Percentiles rank a stretch among this genome's conserved stretches.
Conservation (phyloP, 1,284 basidiomycete species). For the Ceratobasidium sp. region DNA sequence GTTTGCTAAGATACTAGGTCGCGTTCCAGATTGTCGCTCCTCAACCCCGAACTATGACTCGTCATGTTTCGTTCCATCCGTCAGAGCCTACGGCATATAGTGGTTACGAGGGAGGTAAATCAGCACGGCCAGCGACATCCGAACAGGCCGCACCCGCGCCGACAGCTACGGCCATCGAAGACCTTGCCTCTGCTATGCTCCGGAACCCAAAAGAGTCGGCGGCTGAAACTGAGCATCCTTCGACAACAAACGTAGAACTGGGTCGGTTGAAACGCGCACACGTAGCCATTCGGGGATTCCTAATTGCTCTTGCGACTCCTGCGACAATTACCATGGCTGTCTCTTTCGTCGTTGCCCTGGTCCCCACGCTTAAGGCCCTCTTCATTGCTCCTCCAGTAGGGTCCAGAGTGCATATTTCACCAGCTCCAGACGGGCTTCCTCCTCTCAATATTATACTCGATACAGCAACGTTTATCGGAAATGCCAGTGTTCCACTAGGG, state of each 20-base stretch:
- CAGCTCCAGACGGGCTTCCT: conserved; percentile 75
- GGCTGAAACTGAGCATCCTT: conserved; percentile 28
- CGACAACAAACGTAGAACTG: conserved; percentile 20
- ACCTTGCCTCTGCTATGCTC: conserved; percentile 38
- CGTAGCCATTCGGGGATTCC: conserved; percentile 45
- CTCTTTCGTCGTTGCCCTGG: conserved; percentile 68
- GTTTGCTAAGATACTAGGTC: too few relatives aligned
- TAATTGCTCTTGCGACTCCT: conserved; percentile 59
- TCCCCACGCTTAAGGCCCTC: conserved; percentile 72
- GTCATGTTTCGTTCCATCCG: conserved; percentile 12
- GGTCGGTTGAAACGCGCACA: conserved; percentile 1
- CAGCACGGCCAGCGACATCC: conserved; percentile 45
- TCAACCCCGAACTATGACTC: neutral
- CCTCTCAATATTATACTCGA: conserved; percentile 74
- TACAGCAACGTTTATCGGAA: conserved; percentile 71
- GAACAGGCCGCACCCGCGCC: conserved; percentile 42
- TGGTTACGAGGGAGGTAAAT: conserved; percentile 43
- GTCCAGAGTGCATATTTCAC: conserved; percentile 55
- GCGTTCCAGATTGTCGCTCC: conserved; percentile 14
- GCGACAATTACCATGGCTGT: conserved; percentile 66
- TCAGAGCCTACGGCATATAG: conserved; percentile 28
- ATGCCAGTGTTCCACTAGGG: conserved; percentile 73
- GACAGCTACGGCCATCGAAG: conserved; percentile 45
- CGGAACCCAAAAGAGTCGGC: neutral
- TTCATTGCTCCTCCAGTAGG: conserved; percentile 57